These are phyloP conservation scores for Galeopsis tetrahit DNA, from an alignment of 257 asterid species.

Conservation along the genomic window DNA sequence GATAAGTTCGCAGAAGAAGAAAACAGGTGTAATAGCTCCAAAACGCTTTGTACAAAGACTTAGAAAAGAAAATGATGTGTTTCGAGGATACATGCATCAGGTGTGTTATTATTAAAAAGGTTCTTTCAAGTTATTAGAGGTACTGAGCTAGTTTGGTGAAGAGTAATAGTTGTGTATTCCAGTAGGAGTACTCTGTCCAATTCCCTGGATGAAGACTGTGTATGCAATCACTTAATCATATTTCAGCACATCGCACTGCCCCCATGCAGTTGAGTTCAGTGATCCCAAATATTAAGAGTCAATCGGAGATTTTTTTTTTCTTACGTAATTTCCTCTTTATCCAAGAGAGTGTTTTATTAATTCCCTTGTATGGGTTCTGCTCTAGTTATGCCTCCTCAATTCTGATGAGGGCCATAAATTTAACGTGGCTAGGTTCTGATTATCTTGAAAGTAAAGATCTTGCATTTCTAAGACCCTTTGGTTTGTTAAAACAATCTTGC, in stretches of 20 bases:
- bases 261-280: background rate
- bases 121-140: constrained; percentile 22
- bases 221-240: background rate
- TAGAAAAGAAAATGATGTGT: constrained; percentile 71
- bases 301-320: background rate
- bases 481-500: constrained; percentile 23
- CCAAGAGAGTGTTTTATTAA: background rate
- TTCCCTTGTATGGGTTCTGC: constrained; percentile 16
- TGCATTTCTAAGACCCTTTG: background rate
- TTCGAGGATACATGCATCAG: constrained; percentile 90
- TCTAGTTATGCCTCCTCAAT: constrained; percentile 12
- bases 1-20: constrained; percentile 89
- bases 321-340: constrained; percentile 13
- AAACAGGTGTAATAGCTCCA: constrained; percentile 86
- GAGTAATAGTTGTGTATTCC: background rate
- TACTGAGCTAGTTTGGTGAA: constrained; percentile 14
- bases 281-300: constrained; percentile 16
- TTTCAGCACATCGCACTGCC: background rate
- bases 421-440: background rate
- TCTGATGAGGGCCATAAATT: constrained; percentile 7
- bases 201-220: constrained; percentile 10
- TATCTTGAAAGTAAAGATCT: background rate
- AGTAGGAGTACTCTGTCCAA: background rate
- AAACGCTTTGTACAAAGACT: constrained; percentile 81
- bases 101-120: constrained; percentile 40